phyloP scores from a whole-genome alignment of 2,329 filamentous ascomycete genomes.

The Ceratocystis albifundus region DNA sequence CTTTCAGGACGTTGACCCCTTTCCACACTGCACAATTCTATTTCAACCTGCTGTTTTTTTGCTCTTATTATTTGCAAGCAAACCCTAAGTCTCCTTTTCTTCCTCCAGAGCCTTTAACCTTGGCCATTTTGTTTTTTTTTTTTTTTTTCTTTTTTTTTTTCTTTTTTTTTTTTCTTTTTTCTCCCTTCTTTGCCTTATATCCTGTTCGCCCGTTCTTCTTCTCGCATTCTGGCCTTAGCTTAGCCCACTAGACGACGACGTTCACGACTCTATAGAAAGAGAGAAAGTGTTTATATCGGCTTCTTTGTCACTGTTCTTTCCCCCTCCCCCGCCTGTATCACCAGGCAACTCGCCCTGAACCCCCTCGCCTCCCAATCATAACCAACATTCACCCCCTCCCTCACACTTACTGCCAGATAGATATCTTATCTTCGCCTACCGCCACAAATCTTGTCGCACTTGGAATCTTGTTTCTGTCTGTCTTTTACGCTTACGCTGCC shows the following conservation, averaged over 20 bases:
- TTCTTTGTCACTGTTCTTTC: not conserved
- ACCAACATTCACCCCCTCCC: not conserved
- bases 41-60: not conserved
- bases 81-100: conserved; percentile 7
- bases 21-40: not conserved
- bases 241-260: not conserved
- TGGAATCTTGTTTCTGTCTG: not conserved
- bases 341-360: not conserved
- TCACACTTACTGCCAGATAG: not conserved
- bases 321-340: not conserved
- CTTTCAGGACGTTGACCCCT: not conserved
- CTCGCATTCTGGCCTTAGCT: not conserved
- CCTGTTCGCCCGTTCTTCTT: not conserved
- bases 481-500: not conserved
- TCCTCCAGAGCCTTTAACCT: not conserved
- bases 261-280: not conserved
- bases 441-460: not conserved
- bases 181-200: not conserved
- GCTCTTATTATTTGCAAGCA: not conserved
- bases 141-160: conserved; percentile 3
- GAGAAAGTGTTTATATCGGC: not conserved
- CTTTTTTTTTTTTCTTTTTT: not conserved
- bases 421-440: not conserved
- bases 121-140: not conserved
- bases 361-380: no score